A percentile compares a stretch with the other conserved stretches of the same genome.
Conservation (phyloP, 169 alveolate species). For the Eimeria acervulina region DNA sequence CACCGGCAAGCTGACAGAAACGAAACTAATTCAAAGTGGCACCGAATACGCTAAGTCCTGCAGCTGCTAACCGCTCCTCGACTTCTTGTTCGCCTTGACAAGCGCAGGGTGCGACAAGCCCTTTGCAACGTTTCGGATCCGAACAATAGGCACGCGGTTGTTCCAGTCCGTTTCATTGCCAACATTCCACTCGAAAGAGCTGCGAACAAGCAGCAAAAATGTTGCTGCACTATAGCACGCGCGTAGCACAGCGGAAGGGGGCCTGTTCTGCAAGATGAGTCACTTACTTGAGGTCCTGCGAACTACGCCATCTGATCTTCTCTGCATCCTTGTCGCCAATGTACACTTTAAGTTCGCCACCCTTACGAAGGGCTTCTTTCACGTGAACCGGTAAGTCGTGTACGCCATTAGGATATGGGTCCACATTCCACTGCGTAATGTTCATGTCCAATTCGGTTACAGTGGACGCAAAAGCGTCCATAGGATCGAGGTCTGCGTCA, state of each 20-base stretch:
- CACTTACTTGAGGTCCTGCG: conserved; percentile 85
- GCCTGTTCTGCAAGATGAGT: neutral
- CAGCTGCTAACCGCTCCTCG: conserved; percentile 87
- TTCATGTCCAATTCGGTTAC: conserved; percentile 86
- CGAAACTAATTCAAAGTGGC: neutral
- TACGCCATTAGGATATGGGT: conserved; percentile 96
- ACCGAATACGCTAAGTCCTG: neutral
- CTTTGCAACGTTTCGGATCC: conserved; percentile 94
- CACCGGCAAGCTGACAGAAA: neutral
- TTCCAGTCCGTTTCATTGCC: conserved; percentile 91
- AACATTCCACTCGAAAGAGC: conserved; percentile 93
- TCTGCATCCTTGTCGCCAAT: conserved; percentile 83
- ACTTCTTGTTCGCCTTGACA: conserved; percentile 91
- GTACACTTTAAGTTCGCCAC: conserved; percentile 86
- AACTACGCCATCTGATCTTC: conserved; percentile 83
- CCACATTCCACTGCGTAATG: conserved; percentile 94
- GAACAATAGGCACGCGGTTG: conserved; percentile 91
- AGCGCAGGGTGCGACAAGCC: conserved; percentile 93
- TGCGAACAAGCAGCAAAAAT: conserved; percentile 33
- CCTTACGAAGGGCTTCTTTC: conserved; percentile 93
- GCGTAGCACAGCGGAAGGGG: neutral
- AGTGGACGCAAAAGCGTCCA: conserved; percentile 84
- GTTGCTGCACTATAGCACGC: neutral
- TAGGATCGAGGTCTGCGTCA: conserved; percentile 80
- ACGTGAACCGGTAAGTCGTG: conserved; percentile 94